Evolutionary conservation across 2,329 filamentous ascomycete genomes (phyloP).

Genomic region (Penicillium sp.): DNA sequence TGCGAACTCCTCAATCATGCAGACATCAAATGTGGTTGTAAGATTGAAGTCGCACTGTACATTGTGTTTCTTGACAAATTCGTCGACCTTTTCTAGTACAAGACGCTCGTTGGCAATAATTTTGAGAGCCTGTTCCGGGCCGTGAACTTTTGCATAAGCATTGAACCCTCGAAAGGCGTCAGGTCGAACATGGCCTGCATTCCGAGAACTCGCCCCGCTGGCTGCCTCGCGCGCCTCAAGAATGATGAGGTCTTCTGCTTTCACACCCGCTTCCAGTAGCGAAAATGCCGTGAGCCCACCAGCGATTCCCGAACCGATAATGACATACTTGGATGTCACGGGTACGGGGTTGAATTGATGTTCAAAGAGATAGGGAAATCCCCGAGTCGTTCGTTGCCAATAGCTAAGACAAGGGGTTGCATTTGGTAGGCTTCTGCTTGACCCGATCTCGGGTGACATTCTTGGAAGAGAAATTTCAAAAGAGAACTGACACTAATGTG

Average conservation of each 20-base stretch:
- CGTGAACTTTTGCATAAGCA: constrained; percentile 44
- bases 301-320: constrained; percentile 22
- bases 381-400: constrained; percentile 26
- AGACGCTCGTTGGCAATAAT: constrained; percentile 47
- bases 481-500: neutral
- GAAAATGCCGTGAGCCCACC: constrained; percentile 19
- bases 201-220: constrained; percentile 24
- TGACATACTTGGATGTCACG: constrained; percentile 9
- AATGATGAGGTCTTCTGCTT: constrained; percentile 18
- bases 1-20: constrained; percentile 49
- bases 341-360: constrained; percentile 8
- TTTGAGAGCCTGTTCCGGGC: constrained; percentile 45
- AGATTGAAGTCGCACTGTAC: constrained; percentile 49
- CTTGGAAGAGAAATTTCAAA: neutral
- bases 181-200: constrained; percentile 26
- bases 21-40: constrained; percentile 50
- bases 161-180: constrained; percentile 51
- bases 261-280: constrained; percentile 15
- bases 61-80: constrained; percentile 43
- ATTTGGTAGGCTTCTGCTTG: constrained; percentile 23
- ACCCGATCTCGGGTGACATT: neutral
- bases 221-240: constrained; percentile 23
- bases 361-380: constrained; percentile 14
- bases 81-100: constrained; percentile 41
- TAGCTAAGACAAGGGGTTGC: constrained; percentile 36